A percentile compares a stretch with the other conserved stretches of the same genome.
Conservation (phyloP, 2,329 filamentous ascomycete genomes). For the Ceratocystis cubensis region DNA sequence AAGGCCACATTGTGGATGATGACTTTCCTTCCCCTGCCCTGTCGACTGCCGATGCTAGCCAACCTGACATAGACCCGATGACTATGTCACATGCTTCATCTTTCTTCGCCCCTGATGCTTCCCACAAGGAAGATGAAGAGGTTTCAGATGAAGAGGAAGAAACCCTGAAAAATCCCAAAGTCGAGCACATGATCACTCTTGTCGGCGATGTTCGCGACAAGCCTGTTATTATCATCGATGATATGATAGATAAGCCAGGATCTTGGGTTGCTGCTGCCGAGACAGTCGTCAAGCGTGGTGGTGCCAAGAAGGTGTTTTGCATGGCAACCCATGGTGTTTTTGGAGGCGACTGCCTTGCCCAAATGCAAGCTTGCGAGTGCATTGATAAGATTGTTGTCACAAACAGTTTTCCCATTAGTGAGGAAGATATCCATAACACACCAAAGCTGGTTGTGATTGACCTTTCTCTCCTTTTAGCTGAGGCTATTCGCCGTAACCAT, state of each 20-base stretch:
- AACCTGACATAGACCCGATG: constrained; percentile 71
- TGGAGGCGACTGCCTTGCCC: constrained; percentile 74
- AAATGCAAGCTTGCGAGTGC: constrained; percentile 83
- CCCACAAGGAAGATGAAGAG: constrained; percentile 60
- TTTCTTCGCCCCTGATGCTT: constrained; percentile 63
- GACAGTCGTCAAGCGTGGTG: constrained; percentile 85
- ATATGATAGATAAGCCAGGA: constrained; percentile 96
- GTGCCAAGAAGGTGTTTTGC: constrained; percentile 88
- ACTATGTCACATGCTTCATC: constrained; percentile 64
- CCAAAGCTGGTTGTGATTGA: constrained; percentile 84
- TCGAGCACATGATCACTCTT: constrained; percentile 94
- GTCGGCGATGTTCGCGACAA: constrained; percentile 85
- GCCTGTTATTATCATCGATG: constrained; percentile 88
- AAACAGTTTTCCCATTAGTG: constrained; percentile 87
- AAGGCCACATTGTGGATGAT: constrained; percentile 91
- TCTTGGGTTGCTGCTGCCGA: constrained; percentile 97
- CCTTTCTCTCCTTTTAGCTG: constrained; percentile 72
- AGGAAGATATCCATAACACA: constrained; percentile 54
- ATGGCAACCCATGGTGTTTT: constrained; percentile 96
- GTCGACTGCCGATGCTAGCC: constrained; percentile 54
- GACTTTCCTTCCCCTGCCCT: constrained; percentile 69
- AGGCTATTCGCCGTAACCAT: constrained; percentile 91
- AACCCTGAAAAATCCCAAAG: constrained; percentile 61
- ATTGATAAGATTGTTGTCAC: constrained; percentile 92
- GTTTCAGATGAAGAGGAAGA: constrained; percentile 90